Base-by-base conservation (phyloP, 768 basidiomycete genomes). In the Russula dissimulans region DNA sequence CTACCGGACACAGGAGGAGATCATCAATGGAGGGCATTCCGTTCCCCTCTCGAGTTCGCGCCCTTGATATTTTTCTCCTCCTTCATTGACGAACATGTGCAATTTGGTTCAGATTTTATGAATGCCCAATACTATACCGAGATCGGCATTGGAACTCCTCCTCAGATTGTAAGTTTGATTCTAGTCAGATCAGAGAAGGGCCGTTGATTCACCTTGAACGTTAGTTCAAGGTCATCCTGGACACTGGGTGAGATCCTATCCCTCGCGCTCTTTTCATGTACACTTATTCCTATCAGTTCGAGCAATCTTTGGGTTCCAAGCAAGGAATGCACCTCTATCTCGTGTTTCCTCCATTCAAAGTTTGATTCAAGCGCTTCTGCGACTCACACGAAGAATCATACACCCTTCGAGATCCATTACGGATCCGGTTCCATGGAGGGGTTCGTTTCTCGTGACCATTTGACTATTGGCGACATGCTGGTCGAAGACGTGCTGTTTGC, bases 351-450 rank as follows among this genome's bases (percentile, higher is more conserved):
- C 34, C 97, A 99, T 69, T 69, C 82, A 69, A 97, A 97, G 78
- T 98, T 97, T 70, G 87, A 97, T 65, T 85, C 89, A 1, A 69
- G 73, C 12, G 62, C 79, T 0, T 99, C 97, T 0, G 84, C 86
- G 1, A 83, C 93, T 0, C 86, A 95, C 84, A 90, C 89, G 75
- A 78, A 83, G 66, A 99, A 98, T 73, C 95, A 94, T 5, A 78
- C 90, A 49, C 77, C 80, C 5, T 98, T 99, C 68, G 81, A 85
- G 45, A 99, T 98, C 65, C 88, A 84, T 63, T 98, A 98, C 70
- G 97, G 97, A 14, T 89, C 92, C 34, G 97, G 97, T 29, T 93
- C 94, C 2, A 92, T 99, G 85, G 87, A 97, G 71, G 97, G 97
- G 57, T 93, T 89, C 70, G 87, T 98, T 56, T 97, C 94, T 11